Percentiles rank a stretch among this genome's conserved stretches.
These are phyloP conservation scores for Chlamydomonas sphaeroides DNA, from an alignment of 139 green algal species.

Conservation along the genomic window DNA sequence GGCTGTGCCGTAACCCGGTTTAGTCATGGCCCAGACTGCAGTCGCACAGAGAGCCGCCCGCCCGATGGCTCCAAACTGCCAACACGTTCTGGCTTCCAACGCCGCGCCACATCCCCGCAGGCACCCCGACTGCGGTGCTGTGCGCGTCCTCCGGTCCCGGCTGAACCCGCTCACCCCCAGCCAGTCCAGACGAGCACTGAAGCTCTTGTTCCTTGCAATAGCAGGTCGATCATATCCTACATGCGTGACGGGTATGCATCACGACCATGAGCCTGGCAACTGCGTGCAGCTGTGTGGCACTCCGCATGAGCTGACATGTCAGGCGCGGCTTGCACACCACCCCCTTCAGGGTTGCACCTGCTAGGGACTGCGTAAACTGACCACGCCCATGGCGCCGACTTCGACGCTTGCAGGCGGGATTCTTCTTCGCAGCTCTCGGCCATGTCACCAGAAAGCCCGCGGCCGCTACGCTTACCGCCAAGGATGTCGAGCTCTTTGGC, in stretches of 20 bases:
- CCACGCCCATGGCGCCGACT: no score
- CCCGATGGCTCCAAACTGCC: not conserved
- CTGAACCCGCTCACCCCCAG: not conserved
- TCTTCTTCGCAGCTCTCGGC: no score
- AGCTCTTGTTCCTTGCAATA: conserved; percentile 6
- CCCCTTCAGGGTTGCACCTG: no score
- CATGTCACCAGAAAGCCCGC: no score
- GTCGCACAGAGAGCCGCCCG: no score
- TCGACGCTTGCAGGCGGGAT: no score
- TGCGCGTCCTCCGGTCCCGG: not conserved
- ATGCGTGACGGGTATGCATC: not conserved
- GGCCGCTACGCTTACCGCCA: not conserved
- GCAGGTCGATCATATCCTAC: conserved; percentile 28
- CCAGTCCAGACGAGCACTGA: conserved; percentile 22
- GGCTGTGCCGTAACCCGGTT: not conserved
- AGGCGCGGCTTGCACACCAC: not conserved
- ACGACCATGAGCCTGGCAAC: not conserved
- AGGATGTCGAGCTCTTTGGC: conserved; percentile 22
- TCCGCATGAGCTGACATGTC: not conserved
- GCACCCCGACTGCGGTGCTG: not conserved
- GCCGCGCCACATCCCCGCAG: not conserved
- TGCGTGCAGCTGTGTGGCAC: not conserved
- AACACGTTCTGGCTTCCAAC: not conserved
- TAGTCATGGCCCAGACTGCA: no score
- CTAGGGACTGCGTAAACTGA: not conserved